These are phyloP conservation scores for Xylaria sp. DNA, from an alignment of 2,329 filamentous ascomycete species.

Conservation along the genomic window DNA sequence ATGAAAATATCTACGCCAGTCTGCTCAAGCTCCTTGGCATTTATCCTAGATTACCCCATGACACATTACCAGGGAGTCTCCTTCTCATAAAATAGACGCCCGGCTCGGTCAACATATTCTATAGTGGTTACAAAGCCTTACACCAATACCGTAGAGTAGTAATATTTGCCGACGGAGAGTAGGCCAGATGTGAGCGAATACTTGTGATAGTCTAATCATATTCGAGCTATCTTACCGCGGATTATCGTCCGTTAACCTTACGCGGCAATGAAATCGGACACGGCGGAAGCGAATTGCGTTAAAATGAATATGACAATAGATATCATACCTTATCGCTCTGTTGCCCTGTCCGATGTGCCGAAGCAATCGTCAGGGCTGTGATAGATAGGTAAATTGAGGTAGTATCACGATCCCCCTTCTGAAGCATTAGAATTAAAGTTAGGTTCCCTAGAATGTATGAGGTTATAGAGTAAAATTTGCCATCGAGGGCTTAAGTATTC, in stretches of 20 bases:
- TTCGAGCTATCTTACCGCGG: neutral
- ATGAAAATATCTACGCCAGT: neutral
- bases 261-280: neutral
- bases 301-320: neutral
- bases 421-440: neutral
- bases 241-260: neutral
- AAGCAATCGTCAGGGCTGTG: neutral
- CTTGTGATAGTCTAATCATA: neutral
- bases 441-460: neutral
- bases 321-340: neutral
- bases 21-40: neutral
- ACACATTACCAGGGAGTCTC: neutral
- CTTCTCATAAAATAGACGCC: neutral
- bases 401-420: neutral
- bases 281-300: neutral
- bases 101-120: neutral
- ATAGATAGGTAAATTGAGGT: neutral
- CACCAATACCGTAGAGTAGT: conserved; percentile 4
- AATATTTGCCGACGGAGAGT: conserved; percentile 23
- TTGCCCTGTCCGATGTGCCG: conserved; percentile 5
- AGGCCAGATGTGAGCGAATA: neutral
- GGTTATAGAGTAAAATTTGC: neutral
- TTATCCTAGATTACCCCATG: conserved; percentile 22
- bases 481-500: neutral
- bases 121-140: neutral